Conservation (phyloP, 495 filamentous ascomycete species). For the Xylaria cubensis region DNA sequence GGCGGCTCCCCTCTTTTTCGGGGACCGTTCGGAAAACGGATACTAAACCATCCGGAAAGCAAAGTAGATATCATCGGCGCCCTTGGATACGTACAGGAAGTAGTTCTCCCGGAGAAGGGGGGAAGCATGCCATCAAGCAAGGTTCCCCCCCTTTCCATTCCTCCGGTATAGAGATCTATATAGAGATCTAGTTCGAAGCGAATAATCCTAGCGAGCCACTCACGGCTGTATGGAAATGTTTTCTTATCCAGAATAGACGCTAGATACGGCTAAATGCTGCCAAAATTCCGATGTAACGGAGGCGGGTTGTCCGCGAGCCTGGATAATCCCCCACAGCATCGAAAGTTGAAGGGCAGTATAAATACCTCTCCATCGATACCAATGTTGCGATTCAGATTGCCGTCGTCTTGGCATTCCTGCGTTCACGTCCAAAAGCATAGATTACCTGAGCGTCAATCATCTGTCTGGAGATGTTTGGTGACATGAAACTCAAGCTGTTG, state of each 20-base stretch:
- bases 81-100: not conserved
- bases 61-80: not conserved
- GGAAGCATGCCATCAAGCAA: not conserved
- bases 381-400: not conserved
- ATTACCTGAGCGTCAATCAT: not conserved
- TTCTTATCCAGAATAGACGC: constrained; percentile 3
- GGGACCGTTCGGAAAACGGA: not conserved
- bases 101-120: not conserved
- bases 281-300: constrained; percentile 9
- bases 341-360: not conserved
- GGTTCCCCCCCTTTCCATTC: not conserved
- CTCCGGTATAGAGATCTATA: not conserved
- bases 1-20: not conserved
- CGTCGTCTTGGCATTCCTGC: constrained; percentile 9
- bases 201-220: not conserved
- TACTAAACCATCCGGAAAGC: not conserved
- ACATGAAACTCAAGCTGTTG: constrained; percentile 19
- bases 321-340: constrained; percentile 1
- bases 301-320: constrained; percentile 2
- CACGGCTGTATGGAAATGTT: not conserved
- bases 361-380: not conserved
- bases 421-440: not conserved
- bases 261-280: constrained; percentile 24
- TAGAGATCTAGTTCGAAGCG: not conserved
- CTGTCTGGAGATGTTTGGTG: not conserved